phyloP scores from a whole-genome alignment of 2,329 filamentous ascomycete species.

The Trichophaea hybrida region DNA sequence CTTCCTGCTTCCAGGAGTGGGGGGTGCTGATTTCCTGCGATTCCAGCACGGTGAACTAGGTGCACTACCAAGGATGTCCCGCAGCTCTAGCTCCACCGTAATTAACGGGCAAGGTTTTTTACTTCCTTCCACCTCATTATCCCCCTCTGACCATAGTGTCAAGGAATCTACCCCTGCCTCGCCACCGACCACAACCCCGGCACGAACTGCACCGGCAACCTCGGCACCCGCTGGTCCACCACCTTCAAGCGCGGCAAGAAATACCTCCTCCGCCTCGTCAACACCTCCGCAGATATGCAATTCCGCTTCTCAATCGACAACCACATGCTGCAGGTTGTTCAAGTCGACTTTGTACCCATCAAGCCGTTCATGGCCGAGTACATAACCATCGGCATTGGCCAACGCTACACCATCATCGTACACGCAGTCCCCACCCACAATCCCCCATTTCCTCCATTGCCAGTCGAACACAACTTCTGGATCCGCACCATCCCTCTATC shows the following conservation, averaged over 20 bases:
- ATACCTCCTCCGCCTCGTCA: conserved; percentile 33
- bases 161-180: background rate
- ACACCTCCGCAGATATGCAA: conserved; percentile 30
- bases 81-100: too few relatives aligned
- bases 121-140: background rate
- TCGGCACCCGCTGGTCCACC: conserved; percentile 15
- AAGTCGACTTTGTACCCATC: conserved; percentile 49
- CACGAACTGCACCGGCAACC: conserved; percentile 2
- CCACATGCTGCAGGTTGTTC: conserved; percentile 49
- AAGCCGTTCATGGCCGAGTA: conserved; percentile 48
- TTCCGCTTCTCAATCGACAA: conserved; percentile 38
- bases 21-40: too few relatives aligned
- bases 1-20: too few relatives aligned
- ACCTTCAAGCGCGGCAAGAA: conserved; percentile 20
- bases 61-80: too few relatives aligned
- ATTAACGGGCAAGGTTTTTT: background rate
- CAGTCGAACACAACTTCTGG: conserved; percentile 24
- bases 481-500: conserved; percentile 23
- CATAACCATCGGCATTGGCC: conserved; percentile 42
- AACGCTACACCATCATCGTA: conserved; percentile 37
- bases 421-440: conserved; percentile 26
- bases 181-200: background rate
- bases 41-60: too few relatives aligned
- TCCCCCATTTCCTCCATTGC: background rate
- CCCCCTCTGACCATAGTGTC: background rate